Percentiles rank a stretch among this genome's conserved stretches.
Evolutionary conservation across 306 rosid genomes (phyloP).

Genomic region (Casuarina glauca): DNA sequence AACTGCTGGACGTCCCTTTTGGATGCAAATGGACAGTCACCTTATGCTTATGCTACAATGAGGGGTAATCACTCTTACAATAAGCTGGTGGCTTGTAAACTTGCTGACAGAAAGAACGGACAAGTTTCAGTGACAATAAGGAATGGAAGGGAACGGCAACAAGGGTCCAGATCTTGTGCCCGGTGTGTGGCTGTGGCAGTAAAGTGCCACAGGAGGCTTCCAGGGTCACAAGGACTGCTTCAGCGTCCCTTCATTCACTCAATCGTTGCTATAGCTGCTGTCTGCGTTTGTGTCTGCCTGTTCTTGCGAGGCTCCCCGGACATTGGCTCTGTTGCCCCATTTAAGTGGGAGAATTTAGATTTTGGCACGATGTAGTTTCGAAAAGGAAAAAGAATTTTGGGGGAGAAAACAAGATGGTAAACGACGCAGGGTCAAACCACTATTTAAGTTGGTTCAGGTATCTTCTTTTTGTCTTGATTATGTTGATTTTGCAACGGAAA

Average conservation of each 20-base stretch:
- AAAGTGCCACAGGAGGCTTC: constrained; percentile 45
- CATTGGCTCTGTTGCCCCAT: constrained; percentile 70
- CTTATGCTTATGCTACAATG: constrained; percentile 69
- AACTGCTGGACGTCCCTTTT: constrained; percentile 72
- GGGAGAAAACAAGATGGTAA: neutral
- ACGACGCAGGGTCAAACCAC: constrained; percentile 19
- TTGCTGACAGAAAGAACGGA: constrained; percentile 52
- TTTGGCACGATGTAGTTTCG: constrained; percentile 60
- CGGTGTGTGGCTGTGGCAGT: constrained; percentile 59
- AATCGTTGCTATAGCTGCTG: constrained; percentile 86
- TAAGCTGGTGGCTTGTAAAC: constrained; percentile 64
- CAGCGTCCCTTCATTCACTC: constrained; percentile 77
- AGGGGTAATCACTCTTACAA: constrained; percentile 69
- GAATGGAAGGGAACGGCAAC: constrained; percentile 39
- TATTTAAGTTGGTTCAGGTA: constrained; percentile 8
- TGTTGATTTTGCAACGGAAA: constrained; percentile 3
- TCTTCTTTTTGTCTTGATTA: neutral
- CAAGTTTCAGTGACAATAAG: constrained; percentile 64
- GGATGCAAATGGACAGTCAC: constrained; percentile 75
- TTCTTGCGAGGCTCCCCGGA: constrained; percentile 73
- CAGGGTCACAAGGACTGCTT: constrained; percentile 63
- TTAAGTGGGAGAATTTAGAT: constrained; percentile 80
- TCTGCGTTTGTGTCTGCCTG: constrained; percentile 88
- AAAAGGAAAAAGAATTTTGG: constrained; percentile 21
- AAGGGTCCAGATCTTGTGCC: constrained; percentile 54